Evolutionary conservation across 352 stramenopile genomes (phyloP).

Genomic region (Globisporangium barbulae): DNA sequence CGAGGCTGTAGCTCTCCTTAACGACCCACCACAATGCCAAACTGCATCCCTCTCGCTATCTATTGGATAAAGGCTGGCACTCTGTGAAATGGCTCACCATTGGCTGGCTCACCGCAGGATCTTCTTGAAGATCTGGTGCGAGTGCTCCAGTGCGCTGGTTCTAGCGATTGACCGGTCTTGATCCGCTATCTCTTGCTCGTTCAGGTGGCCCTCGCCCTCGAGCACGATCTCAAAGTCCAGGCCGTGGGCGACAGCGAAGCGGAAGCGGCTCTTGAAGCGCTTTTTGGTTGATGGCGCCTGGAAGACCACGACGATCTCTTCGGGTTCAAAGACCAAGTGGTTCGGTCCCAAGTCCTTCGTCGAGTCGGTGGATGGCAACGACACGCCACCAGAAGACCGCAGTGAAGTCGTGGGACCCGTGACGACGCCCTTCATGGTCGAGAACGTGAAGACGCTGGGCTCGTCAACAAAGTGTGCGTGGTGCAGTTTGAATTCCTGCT

Average conservation of each 20-base stretch:
- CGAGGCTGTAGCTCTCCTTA: neutral
- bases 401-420: slow-evolving; percentile 56
- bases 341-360: slow-evolving; percentile 28
- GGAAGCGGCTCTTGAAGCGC: slow-evolving; percentile 66
- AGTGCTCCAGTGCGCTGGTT: slow-evolving; percentile 40
- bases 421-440: slow-evolving; percentile 34
- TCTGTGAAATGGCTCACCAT: neutral
- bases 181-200: slow-evolving; percentile 44
- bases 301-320: slow-evolving; percentile 56
- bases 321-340: slow-evolving; percentile 35
- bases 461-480: slow-evolving; percentile 58
- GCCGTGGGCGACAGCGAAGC: slow-evolving; percentile 56
- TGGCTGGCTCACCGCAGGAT: slow-evolving; percentile 13
- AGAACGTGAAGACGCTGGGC: slow-evolving; percentile 59
- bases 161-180: slow-evolving; percentile 45
- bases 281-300: slow-evolving; percentile 27
- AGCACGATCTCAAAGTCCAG: slow-evolving; percentile 69
- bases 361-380: slow-evolving; percentile 36
- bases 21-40: neutral
- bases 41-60: slow-evolving; percentile 5
- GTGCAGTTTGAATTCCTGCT: slow-evolving; percentile 47
- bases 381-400: slow-evolving; percentile 36
- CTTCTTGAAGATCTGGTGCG: slow-evolving; percentile 48
- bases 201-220: slow-evolving; percentile 60
- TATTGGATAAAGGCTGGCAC: neutral